These are phyloP conservation scores for Solanum aculeatissimum DNA, from an alignment of 305 asterid genomes.

Conservation along the genomic window DNA sequence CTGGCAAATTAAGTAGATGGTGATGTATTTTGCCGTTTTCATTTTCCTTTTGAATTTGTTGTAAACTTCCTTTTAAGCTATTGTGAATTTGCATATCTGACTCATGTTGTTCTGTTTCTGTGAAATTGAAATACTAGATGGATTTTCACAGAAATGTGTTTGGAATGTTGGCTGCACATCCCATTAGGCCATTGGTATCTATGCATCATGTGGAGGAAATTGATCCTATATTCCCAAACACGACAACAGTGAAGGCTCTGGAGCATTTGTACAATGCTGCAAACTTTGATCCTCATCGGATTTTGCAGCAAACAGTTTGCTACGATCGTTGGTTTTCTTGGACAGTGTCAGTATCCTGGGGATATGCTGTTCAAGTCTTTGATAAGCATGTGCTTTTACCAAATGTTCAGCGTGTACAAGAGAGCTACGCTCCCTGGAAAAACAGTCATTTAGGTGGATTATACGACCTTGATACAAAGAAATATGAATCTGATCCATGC, in stretches of 20 bases:
- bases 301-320: constrained; percentile 67
- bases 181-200: constrained; percentile 49
- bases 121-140: constrained; percentile 30
- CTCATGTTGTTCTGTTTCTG: not conserved
- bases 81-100: not conserved
- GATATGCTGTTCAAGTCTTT: constrained; percentile 59
- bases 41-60: not conserved
- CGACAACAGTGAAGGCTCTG: constrained; percentile 31
- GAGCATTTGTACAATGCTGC: constrained; percentile 43
- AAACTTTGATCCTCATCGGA: constrained; percentile 44
- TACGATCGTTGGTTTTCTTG: constrained; percentile 67
- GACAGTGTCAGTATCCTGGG: constrained; percentile 85
- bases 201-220: constrained; percentile 48
- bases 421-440: constrained; percentile 48
- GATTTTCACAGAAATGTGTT: constrained; percentile 62
- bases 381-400: constrained; percentile 31
- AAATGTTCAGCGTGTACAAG: constrained; percentile 38
- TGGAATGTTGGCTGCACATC: constrained; percentile 72
- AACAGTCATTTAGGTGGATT: constrained; percentile 4
- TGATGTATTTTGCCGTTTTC: not conserved
- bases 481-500: constrained; percentile 43
- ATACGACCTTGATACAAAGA: constrained; percentile 21
- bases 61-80: not conserved
- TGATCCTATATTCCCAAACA: constrained; percentile 59
- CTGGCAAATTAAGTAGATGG: not conserved